Evolutionary conservation across 306 rosid genomes (phyloP), one percentile per base, ranked within the genome.

Genomic region (Mimosa bimucronata): DNA sequence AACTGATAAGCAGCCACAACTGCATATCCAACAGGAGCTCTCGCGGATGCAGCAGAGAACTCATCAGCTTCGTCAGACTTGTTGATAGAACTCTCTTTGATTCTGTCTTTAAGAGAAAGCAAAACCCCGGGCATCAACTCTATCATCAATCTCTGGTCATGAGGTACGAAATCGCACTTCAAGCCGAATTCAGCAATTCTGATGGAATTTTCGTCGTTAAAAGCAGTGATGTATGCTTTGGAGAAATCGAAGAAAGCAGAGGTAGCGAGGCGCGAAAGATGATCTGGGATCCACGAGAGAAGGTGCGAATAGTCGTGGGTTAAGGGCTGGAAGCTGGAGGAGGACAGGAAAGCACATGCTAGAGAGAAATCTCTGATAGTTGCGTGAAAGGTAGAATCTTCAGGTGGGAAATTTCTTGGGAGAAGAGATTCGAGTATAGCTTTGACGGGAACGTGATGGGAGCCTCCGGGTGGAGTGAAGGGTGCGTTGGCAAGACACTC

Each of bases 31-130:
- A 86, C 99, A 0, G 98, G 98, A 16, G 21, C 79, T 83, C 97
- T 89, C 0, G 96, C 94, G 0, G 98, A 91, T 0, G 97, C 98
- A 0, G 98, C 97, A 6, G 97, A 86, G 55, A 93, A 75, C 79
- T 91, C 98, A 19, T 89, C 87, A 16, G 44, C 74, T 10, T 92
- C 96, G 42, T 82, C 88, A 13, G 89, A 84, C 61, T 84, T 88
- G 87, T 95, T 91, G 21, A 93, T 82, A 16, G 94, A 89, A 72
- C 96, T 93, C 86, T 91, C 96, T 74, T 89, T 87, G 67, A 92
- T 91, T 7, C 84, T 83, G 42, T 91, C 95, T 77, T 90, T 91
- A 77, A 95, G 69, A 79, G 83, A 62, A 2, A 88, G 96, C 13
- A 91, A 69, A 65, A 95, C 87, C 87, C 84, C 86, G 3, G 92